Conservation (phyloP, 805 yeast genomes). For the Trichomonascus vanleenenianus region DNA sequence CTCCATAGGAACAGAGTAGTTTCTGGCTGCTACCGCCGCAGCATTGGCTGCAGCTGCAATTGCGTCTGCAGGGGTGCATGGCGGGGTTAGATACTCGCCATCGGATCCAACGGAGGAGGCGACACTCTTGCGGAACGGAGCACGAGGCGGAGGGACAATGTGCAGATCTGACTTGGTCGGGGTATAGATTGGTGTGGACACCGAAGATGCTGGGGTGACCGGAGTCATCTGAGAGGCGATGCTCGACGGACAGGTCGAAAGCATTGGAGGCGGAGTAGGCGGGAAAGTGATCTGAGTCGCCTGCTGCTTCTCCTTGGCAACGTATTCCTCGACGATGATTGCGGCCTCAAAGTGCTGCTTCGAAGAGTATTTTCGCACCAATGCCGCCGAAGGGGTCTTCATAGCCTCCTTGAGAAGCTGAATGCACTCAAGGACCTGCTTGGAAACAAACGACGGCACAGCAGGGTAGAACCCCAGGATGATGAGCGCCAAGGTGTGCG, state of each 20-base stretch:
- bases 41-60: neutral
- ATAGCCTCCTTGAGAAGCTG: slow-evolving; percentile 29
- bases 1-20: too few relatives aligned
- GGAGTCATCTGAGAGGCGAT: too few relatives aligned
- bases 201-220: neutral
- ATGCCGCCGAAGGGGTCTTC: slow-evolving; percentile 29
- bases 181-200: slow-evolving; percentile 5
- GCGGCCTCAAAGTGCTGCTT: slow-evolving; percentile 26
- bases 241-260: neutral
- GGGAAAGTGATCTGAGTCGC: neutral
- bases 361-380: slow-evolving; percentile 33
- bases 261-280: slow-evolving; percentile 4
- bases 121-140: neutral
- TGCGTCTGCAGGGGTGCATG: slow-evolving; percentile 18
- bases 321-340: slow-evolving; percentile 25
- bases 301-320: slow-evolving; percentile 5
- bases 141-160: too few relatives aligned
- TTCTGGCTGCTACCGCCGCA: too few relatives aligned
- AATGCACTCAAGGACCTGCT: slow-evolving; percentile 25
- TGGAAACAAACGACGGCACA: slow-evolving; percentile 10
- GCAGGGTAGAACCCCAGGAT: slow-evolving; percentile 14
- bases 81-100: slow-evolving; percentile 16
- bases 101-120: slow-evolving; percentile 2
- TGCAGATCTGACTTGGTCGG: slow-evolving; percentile 3
- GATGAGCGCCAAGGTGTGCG: slow-evolving; percentile 21